Evolutionary conservation across 1,284 basidiomycete species (phyloP).

Genomic region (Ceratobasidium sp.): DNA sequence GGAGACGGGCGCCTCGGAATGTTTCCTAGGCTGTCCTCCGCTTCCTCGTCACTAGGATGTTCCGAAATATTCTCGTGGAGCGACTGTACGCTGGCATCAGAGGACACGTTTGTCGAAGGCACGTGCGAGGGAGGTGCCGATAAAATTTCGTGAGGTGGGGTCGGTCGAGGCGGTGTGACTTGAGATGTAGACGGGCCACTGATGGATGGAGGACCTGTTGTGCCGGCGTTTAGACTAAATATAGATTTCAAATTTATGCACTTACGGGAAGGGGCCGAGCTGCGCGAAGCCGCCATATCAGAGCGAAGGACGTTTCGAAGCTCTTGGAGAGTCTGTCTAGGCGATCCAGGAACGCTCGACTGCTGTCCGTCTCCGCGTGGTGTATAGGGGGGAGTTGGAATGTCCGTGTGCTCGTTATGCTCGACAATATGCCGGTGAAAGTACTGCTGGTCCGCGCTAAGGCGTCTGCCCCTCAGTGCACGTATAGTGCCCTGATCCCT

Average conservation of each 20-base stretch:
- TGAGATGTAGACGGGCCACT: neutral
- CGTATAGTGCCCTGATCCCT: constrained; percentile 32
- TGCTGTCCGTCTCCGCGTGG: neutral
- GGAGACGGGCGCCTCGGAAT: constrained; percentile 11
- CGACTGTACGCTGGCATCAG: constrained; percentile 25
- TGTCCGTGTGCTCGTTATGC: constrained; percentile 12
- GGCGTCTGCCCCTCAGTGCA: constrained; percentile 14
- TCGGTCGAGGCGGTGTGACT: neutral
- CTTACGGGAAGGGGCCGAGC: constrained; percentile 23
- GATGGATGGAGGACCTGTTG: constrained; percentile 20
- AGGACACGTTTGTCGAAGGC: constrained; percentile 33
- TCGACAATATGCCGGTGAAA: constrained; percentile 37
- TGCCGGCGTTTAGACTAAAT: neutral
- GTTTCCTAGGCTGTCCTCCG: neutral
- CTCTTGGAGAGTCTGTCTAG: constrained; percentile 54
- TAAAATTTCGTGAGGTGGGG: constrained; percentile 11
- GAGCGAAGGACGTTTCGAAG: constrained; percentile 51
- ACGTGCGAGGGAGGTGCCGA: constrained; percentile 16
- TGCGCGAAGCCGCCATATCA: constrained; percentile 44
- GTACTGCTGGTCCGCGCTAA: constrained; percentile 37
- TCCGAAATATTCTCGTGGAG: constrained; percentile 31
- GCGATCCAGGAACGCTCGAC: constrained; percentile 40
- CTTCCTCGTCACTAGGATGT: constrained; percentile 28
- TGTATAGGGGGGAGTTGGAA: constrained; percentile 31
- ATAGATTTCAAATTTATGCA: neutral